phyloP scores from a whole-genome alignment of 2,329 filamentous ascomycete species.

The Aureobasidium leucospermi region DNA sequence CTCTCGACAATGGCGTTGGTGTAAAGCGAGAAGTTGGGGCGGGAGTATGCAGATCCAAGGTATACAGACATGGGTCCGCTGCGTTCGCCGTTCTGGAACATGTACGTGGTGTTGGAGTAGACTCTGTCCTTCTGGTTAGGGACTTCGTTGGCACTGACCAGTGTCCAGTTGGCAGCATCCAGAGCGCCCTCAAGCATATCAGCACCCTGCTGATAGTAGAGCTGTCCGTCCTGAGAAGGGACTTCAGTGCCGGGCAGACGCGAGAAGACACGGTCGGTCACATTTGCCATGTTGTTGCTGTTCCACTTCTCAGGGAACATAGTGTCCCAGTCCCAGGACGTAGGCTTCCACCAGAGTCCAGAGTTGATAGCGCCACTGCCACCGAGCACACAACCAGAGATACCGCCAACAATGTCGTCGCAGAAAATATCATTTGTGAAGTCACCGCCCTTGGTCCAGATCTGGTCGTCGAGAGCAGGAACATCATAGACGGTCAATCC shows the following conservation, averaged over 20 bases:
- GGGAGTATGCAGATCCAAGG: slow-evolving; percentile 38
- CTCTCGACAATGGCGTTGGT: slow-evolving; percentile 38
- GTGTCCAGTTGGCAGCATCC: slow-evolving; percentile 38
- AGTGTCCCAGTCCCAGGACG: slow-evolving; percentile 45
- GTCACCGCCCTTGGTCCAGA: slow-evolving; percentile 10
- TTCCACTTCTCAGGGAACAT: slow-evolving; percentile 48
- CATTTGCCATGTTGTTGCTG: slow-evolving; percentile 39
- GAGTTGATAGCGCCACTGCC: slow-evolving; percentile 50
- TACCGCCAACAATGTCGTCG: slow-evolving; percentile 4
- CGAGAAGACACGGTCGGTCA: slow-evolving; percentile 38
- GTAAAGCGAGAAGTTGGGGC: slow-evolving; percentile 39
- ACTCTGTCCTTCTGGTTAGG: slow-evolving; percentile 41
- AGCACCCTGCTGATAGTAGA: slow-evolving; percentile 10
- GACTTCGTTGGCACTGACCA: slow-evolving; percentile 41
- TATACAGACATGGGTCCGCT: slow-evolving; percentile 45
- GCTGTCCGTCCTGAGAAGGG: slow-evolving; percentile 27
- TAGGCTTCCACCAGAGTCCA: slow-evolving; percentile 47
- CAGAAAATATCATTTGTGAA: slow-evolving; percentile 13
- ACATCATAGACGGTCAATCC: slow-evolving; percentile 11
- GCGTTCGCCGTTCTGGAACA: slow-evolving; percentile 44
- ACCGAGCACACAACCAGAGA: slow-evolving; percentile 43
- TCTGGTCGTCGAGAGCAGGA: slow-evolving; percentile 6
- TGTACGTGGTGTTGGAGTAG: slow-evolving; percentile 43
- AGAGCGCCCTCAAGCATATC: slow-evolving; percentile 38
- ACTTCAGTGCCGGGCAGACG: slow-evolving; percentile 36